Evolutionary conservation across 2,329 filamentous ascomycete species (phyloP), one percentile per base, ranked within the genome.

Genomic region (Pseudodiploospora longispora): DNA sequence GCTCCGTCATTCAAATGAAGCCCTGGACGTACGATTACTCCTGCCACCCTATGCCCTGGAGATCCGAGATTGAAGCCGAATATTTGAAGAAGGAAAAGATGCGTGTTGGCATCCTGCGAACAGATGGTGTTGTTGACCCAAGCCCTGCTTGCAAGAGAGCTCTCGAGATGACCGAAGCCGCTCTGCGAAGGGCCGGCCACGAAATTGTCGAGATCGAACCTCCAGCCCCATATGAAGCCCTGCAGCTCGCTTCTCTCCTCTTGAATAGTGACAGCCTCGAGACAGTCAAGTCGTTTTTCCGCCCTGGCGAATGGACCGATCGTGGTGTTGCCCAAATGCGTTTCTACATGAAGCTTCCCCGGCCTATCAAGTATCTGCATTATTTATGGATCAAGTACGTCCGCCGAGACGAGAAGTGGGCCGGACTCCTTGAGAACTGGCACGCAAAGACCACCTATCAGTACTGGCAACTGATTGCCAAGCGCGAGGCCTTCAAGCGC

Each of bases 321-420:
- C 66, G 75, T 0, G 90, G 90, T 10, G 87, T 86, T 2, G 73
- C 72, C 27, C 83, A 90, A 60, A 81, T 96, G 70, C 73, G 77
- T 42, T 79, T 75, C 54, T 81, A 90, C 59, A 87, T 89, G 69
- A 72, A 70, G 36, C 74, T 95, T 10, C 84, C 87, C 10, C 70
- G 80, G 6, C 79, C 84, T 4, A 58, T 95, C 53, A 87, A 88
- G 60, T 94, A 85, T 61, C 57, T 93, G n/a, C 87, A 95, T 68
- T 93, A 89, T 60, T 76, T 89, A 5, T 96, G 85, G 76, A 83
- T 93, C n/a, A 84, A 83, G 56, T 94, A 95, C 61, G 70, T 96
- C 49, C 78, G 81, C 43, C 68, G 80, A 8, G 89, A 96, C 60
- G 62, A 69, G 1, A 65, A 90, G 40, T 95, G 88, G 85, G 88